phyloP scores from a whole-genome alignment of 2,329 filamentous ascomycete genomes.

The Periconia macrospinosa region DNA sequence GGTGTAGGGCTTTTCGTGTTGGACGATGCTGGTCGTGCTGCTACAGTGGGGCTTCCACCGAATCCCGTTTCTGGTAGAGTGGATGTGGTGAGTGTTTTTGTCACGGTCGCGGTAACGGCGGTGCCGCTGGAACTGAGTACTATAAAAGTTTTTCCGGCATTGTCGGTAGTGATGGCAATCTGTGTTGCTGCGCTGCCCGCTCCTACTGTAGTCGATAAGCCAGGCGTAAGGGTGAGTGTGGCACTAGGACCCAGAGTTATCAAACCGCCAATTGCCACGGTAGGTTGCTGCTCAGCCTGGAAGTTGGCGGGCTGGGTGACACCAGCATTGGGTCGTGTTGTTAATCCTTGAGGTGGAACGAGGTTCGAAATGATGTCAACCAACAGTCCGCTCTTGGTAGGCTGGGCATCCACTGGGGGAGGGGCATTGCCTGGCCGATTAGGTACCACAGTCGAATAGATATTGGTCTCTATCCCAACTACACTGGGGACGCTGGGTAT shows the following conservation, averaged over 20 bases:
- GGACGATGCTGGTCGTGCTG: not conserved
- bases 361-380: slow-evolving; percentile 2
- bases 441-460: too few relatives aligned
- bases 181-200: slow-evolving; percentile 20
- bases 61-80: slow-evolving; percentile 22
- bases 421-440: too few relatives aligned
- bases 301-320: too few relatives aligned
- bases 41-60: slow-evolving; percentile 22
- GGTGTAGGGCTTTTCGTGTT: slow-evolving; percentile 9
- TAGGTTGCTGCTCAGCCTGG: not conserved
- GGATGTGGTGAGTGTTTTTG: slow-evolving; percentile 19
- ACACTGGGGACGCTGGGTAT: too few relatives aligned
- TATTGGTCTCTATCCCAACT: too few relatives aligned
- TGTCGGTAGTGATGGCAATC: slow-evolving; percentile 26
- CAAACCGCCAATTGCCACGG: slow-evolving; percentile 5
- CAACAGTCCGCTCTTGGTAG: not conserved
- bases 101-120: slow-evolving; percentile 28
- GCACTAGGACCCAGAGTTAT: slow-evolving; percentile 20
- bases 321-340: too few relatives aligned
- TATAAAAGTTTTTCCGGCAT: slow-evolving; percentile 26
- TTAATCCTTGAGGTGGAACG: too few relatives aligned
- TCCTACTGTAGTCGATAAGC: slow-evolving; percentile 29
- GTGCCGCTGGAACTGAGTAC: slow-evolving; percentile 30
- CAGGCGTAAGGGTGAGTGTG: slow-evolving; percentile 27
- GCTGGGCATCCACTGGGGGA: not conserved